These are phyloP conservation scores for Colletotrichum gigasporum DNA, from an alignment of 2,329 filamentous ascomycete genomes.

Conservation along the genomic window DNA sequence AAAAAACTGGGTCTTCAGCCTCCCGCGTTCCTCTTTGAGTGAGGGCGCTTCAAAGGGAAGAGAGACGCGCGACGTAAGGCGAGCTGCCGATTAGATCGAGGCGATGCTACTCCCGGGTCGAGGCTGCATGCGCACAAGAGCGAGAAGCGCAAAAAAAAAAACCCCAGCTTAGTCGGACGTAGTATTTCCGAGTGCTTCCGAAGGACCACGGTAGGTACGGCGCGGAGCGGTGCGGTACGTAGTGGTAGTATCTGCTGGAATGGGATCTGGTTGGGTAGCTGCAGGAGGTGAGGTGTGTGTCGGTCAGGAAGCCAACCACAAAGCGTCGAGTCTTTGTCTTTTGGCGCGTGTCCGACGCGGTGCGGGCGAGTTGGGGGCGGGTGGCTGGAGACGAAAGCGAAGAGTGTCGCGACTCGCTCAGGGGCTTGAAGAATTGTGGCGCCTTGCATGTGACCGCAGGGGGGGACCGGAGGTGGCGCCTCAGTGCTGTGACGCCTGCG, in stretches of 20 bases:
- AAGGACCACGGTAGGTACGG: constrained; percentile 8
- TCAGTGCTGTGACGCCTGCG: background rate
- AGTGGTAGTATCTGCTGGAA: too few species aligned
- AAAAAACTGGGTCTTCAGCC: constrained; percentile 29
- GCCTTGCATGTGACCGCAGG: constrained; percentile 28
- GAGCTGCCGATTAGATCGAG: constrained; percentile 13
- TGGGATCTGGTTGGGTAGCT: constrained; percentile 10
- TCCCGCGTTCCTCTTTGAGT: constrained; percentile 4
- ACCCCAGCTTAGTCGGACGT: constrained; percentile 19
- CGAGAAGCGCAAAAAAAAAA: background rate
- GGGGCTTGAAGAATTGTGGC: constrained; percentile 29
- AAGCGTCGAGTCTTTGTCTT: constrained; percentile 24
- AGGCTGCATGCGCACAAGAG: constrained; percentile 22
- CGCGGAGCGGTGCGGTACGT: too few species aligned
- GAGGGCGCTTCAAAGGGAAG: constrained; percentile 10
- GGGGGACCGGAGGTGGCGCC: constrained; percentile 6
- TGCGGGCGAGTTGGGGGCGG: constrained; percentile 23
- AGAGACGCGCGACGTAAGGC: constrained; percentile 18
- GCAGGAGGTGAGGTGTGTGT: constrained; percentile 23
- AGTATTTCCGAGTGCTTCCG: constrained; percentile 28
- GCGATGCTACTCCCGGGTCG: constrained; percentile 19
- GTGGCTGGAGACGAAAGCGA: constrained; percentile 9
- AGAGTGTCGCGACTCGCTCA: background rate
- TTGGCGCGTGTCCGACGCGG: constrained; percentile 30
- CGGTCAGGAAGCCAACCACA: constrained; percentile 26